Conservation (phyloP, 2,329 filamentous ascomycete genomes). For the Penicillium sp. region DNA sequence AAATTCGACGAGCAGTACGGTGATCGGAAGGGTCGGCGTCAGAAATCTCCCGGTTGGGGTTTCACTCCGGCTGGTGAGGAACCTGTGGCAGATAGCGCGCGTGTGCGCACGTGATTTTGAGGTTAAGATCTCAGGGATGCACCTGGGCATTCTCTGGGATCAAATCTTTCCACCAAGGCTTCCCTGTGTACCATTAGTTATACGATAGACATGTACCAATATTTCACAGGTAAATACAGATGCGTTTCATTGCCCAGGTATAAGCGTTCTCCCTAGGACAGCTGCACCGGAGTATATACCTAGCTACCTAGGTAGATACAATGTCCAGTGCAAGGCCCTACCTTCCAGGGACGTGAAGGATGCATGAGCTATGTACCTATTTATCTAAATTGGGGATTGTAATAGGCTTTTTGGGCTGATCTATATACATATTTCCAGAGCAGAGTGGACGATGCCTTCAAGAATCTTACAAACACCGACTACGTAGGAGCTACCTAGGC, state of each 20-base stretch:
- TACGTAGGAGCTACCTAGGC: no score
- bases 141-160: not conserved
- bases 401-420: no score
- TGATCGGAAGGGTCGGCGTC: slow-evolving; percentile 65
- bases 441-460: no score
- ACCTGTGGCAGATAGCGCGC: slow-evolving; percentile 34
- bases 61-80: slow-evolving; percentile 42
- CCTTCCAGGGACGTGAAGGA: no score
- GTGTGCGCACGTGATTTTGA: slow-evolving; percentile 37
- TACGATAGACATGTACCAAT: slow-evolving; percentile 33
- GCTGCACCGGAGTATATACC: not conserved
- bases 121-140: not conserved
- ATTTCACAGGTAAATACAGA: slow-evolving; percentile 18
- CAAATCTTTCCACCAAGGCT: not conserved
- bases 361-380: no score
- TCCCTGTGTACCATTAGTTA: slow-evolving; percentile 30
- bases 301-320: no score
- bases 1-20: slow-evolving; percentile 97
- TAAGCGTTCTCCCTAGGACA: not conserved
- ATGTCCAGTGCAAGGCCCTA: no score
- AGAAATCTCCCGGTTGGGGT: slow-evolving; percentile 53
- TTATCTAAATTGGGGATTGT: no score
- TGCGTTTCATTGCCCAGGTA: not conserved
- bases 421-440: no score
- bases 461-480: no score